These are phyloP conservation scores for Delphinella strobiligena DNA, from an alignment of 2,329 filamentous ascomycete species.

Conservation along the genomic window DNA sequence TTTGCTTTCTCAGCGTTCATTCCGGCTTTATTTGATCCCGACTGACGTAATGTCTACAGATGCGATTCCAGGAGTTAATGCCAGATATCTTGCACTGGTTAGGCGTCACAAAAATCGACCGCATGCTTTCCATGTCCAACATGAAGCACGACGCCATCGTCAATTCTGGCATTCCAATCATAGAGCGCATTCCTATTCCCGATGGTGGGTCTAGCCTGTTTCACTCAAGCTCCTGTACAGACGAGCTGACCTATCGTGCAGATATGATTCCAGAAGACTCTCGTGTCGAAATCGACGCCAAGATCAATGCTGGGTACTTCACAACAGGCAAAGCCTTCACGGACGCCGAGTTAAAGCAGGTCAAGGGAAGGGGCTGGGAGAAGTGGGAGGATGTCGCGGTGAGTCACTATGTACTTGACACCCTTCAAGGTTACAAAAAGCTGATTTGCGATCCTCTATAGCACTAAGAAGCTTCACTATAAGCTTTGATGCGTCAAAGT, in stretches of 20 bases:
- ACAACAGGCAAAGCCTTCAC: not conserved
- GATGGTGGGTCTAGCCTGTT: not conserved
- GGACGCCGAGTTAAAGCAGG: not conserved
- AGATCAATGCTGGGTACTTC: conserved; percentile 2
- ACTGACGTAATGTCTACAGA: not conserved
- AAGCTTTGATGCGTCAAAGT: too few species aligned
- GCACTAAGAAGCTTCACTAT: too few species aligned
- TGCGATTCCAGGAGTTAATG: not conserved
- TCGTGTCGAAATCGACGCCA: conserved; percentile 1
- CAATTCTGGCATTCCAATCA: conserved; percentile 1
- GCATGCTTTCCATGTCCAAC: conserved; percentile 1
- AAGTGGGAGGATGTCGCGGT: conserved; percentile 2
- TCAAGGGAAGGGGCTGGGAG: conserved; percentile 1
- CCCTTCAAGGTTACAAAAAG: too few species aligned
- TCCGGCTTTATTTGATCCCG: too few species aligned
- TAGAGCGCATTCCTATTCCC: not conserved
- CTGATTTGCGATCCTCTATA: too few species aligned
- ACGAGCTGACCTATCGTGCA: not conserved
- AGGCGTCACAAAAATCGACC: not conserved
- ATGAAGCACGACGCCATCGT: conserved; percentile 2
- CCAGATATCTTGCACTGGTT: not conserved
- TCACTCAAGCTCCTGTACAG: not conserved
- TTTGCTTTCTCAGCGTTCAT: not conserved
- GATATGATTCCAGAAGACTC: conserved; percentile 2
- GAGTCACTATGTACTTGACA: too few species aligned